Evolutionary conservation across 2,329 filamentous ascomycete species (phyloP), one percentile per base, ranked within the genome.

Genomic region (Cladosporium velox): DNA sequence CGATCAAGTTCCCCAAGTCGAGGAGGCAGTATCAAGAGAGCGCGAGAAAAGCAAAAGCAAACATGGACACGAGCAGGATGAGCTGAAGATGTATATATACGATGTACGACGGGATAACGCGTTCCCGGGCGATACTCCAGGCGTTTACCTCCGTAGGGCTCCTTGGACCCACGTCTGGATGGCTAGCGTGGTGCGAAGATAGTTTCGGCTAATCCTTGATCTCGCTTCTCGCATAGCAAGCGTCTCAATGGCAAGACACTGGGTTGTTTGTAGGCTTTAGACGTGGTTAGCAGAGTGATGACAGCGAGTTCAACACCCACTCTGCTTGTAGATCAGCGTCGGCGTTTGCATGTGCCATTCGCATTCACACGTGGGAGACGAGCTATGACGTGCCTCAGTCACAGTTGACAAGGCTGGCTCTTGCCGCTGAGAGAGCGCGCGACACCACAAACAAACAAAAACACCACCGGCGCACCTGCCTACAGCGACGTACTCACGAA

Each of bases 121-220:
- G 34, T 41, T 38, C 12, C 55, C 55, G 55, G 21, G 55, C 34
- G 55, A 58, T 58, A 34, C 34, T 38, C 34, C n/a, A 58, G 18
- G 41, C n/a, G 34, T 35, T 14, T 35, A 24, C 24, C 24, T 24
- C 24, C 24, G 24, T 24, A 35, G 34, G 34, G 34, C 34, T 35
- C 41, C 41, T 47, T n/a, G 18, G 18, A 7, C 18, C 38, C 38
- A 44, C 18, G 38, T 44, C 15, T 21, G 38, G 38, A 21, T 47
- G 41, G n/a, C 10, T 47, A 47, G 41, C 41, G 41, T 12, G 41
- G 18, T n/a, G 38, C 15, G 7, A n/a, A 44, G 38, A 44, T 44
- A 10, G 38, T n/a, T n/a, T 47, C 41, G 41, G 41, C 41, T 47
- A 24, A 21, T 24, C 10, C n/a, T 2, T 12, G 8, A n/a, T 24